phyloP scores from a whole-genome alignment of 768 basidiomycete species.

The Paxillus involutus region DNA sequence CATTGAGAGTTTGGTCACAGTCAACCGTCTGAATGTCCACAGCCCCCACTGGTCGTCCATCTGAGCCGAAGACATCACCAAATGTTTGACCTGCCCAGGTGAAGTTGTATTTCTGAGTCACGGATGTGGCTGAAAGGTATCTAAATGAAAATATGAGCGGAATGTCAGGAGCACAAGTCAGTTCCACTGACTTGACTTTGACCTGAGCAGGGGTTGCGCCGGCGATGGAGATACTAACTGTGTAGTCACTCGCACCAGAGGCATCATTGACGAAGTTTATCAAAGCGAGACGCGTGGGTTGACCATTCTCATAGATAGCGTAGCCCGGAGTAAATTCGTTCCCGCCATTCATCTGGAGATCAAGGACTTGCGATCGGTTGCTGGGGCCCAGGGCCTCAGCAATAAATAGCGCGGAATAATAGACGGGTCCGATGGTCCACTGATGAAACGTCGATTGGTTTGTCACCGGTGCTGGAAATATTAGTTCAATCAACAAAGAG shows the following conservation, averaged over 20 bases:
- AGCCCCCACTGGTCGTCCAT: slow-evolving; percentile 62
- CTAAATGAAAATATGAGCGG: slow-evolving; percentile 26
- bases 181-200: slow-evolving; percentile 47
- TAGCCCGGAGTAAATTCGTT: slow-evolving; percentile 56
- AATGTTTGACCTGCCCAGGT: slow-evolving; percentile 81
- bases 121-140: slow-evolving; percentile 56
- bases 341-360: slow-evolving; percentile 53
- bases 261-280: slow-evolving; percentile 73
- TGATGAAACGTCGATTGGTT: slow-evolving; percentile 57
- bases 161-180: not conserved
- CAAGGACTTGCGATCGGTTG: slow-evolving; percentile 64
- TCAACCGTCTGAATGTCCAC: slow-evolving; percentile 55
- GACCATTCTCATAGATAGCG: slow-evolving; percentile 72
- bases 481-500: not conserved
- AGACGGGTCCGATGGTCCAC: slow-evolving; percentile 75
- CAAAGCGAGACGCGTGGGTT: slow-evolving; percentile 58
- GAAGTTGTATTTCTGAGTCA: slow-evolving; percentile 62
- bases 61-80: slow-evolving; percentile 58
- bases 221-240: slow-evolving; percentile 49
- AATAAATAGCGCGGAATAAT: slow-evolving; percentile 70
- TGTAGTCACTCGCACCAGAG: slow-evolving; percentile 53
- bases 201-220: slow-evolving; percentile 47
- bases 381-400: slow-evolving; percentile 71
- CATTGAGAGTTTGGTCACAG: slow-evolving; percentile 54
- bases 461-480: slow-evolving; percentile 45